phyloP scores from a whole-genome alignment of 2,329 filamentous ascomycete genomes.

The Exutisphaerella laricina region DNA sequence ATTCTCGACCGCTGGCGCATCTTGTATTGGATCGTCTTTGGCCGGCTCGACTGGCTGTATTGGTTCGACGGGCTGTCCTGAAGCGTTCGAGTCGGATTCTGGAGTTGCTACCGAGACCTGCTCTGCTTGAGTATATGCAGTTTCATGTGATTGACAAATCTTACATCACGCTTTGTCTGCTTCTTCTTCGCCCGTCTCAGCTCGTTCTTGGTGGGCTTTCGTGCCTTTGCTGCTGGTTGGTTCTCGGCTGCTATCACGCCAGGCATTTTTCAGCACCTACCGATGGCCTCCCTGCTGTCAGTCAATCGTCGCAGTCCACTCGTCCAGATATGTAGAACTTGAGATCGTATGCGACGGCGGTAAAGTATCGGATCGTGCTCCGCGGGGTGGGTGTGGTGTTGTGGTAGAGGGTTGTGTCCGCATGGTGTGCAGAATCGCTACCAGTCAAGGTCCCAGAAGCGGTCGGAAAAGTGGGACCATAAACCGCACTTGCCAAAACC shows the following conservation, averaged over 20 bases:
- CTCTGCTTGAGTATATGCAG: slow-evolving; percentile 11
- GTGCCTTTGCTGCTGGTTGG: slow-evolving; percentile 28
- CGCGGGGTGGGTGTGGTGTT: no score
- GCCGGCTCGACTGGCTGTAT: slow-evolving; percentile 25
- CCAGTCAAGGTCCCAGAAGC: no score
- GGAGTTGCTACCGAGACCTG: slow-evolving; percentile 13
- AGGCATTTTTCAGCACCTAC: slow-evolving; percentile 31
- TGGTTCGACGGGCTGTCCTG: slow-evolving; percentile 25
- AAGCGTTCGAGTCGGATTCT: slow-evolving; percentile 30
- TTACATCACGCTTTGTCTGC: slow-evolving; percentile 65
- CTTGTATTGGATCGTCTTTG: slow-evolving; percentile 25
- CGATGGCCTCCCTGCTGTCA: slow-evolving; percentile 1
- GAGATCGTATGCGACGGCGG: background rate
- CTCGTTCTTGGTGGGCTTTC: slow-evolving; percentile 89
- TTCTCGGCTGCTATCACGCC: slow-evolving; percentile 30
- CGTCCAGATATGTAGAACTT: background rate
- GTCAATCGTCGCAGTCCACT: background rate
- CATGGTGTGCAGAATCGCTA: no score
- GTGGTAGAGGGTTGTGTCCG: no score
- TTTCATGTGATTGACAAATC: background rate
- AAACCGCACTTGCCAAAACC: no score
- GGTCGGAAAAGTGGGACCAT: no score
- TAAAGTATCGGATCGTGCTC: no score
- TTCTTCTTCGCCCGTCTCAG: slow-evolving; percentile 91
- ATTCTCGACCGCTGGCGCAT: slow-evolving; percentile 21